phyloP scores from a whole-genome alignment of 352 stramenopile genomes.

The Pythium phragmiticola region DNA sequence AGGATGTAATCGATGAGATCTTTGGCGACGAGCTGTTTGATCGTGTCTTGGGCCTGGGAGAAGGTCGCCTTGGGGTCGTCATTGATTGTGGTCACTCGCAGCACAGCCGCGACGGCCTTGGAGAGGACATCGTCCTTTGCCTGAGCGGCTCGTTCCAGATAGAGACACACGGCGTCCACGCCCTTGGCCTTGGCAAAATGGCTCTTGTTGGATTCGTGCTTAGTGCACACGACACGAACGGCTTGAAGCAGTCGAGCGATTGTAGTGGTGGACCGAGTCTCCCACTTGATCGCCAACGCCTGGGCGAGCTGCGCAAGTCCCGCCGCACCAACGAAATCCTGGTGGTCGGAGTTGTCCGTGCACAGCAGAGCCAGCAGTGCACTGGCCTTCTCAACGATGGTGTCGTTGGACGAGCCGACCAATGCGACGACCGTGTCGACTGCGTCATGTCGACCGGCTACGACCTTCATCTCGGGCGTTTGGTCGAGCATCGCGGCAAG shows the following conservation, averaged over 20 bases:
- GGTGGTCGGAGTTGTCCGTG: slow-evolving; percentile 51
- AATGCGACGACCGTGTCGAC: slow-evolving; percentile 46
- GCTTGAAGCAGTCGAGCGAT: slow-evolving; percentile 30
- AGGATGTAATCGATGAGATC: slow-evolving; percentile 55
- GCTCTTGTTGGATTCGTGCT: slow-evolving; percentile 72
- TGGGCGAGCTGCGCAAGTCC: slow-evolving; percentile 41
- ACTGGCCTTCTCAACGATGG: slow-evolving; percentile 12
- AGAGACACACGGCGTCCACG: slow-evolving; percentile 35
- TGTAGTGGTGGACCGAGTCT: slow-evolving; percentile 15
- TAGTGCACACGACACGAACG: slow-evolving; percentile 45
- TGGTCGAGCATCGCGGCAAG: slow-evolving; percentile 35
- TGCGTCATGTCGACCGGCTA: slow-evolving; percentile 57
- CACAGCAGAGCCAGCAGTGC: slow-evolving; percentile 39
- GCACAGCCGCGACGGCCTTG: slow-evolving; percentile 46
- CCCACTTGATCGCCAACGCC: slow-evolving; percentile 21
- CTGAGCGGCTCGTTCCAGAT: slow-evolving; percentile 30
- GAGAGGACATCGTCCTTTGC: slow-evolving; percentile 36
- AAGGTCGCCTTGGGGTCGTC: slow-evolving; percentile 66
- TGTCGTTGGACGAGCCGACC: slow-evolving; percentile 22
- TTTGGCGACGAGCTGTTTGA: slow-evolving; percentile 57
- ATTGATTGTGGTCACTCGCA: slow-evolving; percentile 69
- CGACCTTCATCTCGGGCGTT: slow-evolving; percentile 53
- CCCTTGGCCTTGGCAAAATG: slow-evolving; percentile 55
- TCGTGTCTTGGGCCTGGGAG: slow-evolving; percentile 66
- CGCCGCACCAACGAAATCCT: slow-evolving; percentile 51